These are phyloP conservation scores for Heracleum sosnowskyi DNA, from an alignment of 129 eudicot genomes.

Conservation along the genomic window DNA sequence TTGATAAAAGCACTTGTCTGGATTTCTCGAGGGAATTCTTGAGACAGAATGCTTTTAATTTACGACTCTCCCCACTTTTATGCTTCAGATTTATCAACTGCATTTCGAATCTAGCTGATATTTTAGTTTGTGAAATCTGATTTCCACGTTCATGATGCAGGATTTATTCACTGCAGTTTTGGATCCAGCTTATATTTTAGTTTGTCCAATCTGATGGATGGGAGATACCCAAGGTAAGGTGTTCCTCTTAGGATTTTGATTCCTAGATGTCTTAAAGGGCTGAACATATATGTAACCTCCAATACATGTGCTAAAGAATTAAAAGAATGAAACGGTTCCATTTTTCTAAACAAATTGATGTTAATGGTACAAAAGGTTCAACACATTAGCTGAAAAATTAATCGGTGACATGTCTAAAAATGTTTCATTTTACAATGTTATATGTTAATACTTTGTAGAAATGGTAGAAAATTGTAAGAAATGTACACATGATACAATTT, in stretches of 20 bases:
- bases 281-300: not conserved
- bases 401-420: not conserved
- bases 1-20: not conserved
- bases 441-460: no score
- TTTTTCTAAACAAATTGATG: no score
- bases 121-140: not conserved
- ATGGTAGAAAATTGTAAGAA: not conserved
- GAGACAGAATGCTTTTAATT: not conserved
- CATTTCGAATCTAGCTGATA: not conserved
- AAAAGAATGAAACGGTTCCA: not conserved
- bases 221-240: not conserved
- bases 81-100: not conserved
- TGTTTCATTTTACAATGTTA: no score
- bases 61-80: not conserved
- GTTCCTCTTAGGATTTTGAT: not conserved
- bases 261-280: no score
- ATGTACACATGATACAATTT: not conserved
- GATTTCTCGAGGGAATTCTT: not conserved
- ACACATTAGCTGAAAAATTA: not conserved
- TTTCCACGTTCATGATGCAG: not conserved
- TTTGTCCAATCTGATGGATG: not conserved
- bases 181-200: not conserved
- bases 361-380: not conserved
- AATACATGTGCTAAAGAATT: not conserved
- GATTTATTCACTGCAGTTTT: not conserved